Evolutionary conservation across 1,139 yeast genomes (phyloP), one percentile per base, ranked within the genome.

Genomic region (Taphrina confusa): DNA sequence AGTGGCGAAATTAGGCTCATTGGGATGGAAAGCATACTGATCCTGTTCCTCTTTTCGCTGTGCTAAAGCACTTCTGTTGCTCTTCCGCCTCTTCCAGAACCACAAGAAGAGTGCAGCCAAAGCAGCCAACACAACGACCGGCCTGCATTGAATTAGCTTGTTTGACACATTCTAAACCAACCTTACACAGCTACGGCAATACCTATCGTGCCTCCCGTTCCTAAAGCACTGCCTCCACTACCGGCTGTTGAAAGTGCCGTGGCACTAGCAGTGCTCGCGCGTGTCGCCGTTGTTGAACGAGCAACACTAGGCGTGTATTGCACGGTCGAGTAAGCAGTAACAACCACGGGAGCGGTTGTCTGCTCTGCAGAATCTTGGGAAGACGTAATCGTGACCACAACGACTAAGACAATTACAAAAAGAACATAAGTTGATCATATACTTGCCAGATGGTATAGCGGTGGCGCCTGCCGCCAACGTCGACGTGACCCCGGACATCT

Each of bases 11-110:
- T 44, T 36, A 8, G 33, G 25, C 14, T 44, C 51, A 16, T 46
- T 58, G 4, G 66, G 61, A 39, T 61, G 52, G 58, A 52, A 64
- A 3, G 60, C 55, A 60, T 65, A 66, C 49, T 66, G 68, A 20
- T 66, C 68, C 3, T 56, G 61, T 30, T 64, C 65, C 36, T 62
- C 66, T 23, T 52, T 54, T 8, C 64, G 58, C 22, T 64, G 64
- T 11, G 45, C 65, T 25, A 47, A 45, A 11, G 45, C 57, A 30
- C 22, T 37, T 6, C 62, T 58, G 20, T 49, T 57, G n/a, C 58
- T 40, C 39, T 60, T 64, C 8, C 66, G 44, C 31, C 61, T 47
- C 23, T 66, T 57, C 57, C 63, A 62, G 33, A 62, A 55, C 16
- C 56, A 47, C 40, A 65, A 42, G 5, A 61, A 57, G 4, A 65